phyloP scores from a whole-genome alignment of 306 rosid species.

The Begonia peltatifolia region DNA sequence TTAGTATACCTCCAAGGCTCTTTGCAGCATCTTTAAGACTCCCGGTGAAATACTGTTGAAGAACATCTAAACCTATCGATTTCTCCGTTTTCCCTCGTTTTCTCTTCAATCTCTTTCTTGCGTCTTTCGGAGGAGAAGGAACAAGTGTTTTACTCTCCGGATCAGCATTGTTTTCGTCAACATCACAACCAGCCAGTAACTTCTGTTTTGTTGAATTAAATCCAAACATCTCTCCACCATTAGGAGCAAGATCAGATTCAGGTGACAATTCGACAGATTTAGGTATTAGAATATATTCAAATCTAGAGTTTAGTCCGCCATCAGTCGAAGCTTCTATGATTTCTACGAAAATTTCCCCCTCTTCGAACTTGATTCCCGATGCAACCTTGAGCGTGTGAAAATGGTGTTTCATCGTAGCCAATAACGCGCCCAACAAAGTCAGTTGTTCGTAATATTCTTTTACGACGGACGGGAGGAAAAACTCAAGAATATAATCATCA shows the following conservation, averaged over 20 bases:
- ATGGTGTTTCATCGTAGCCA: conserved; percentile 52
- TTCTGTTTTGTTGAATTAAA: conserved; percentile 20
- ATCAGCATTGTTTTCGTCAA: conserved; percentile 17
- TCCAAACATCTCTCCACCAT: conserved; percentile 24
- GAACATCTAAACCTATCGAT: conserved; percentile 54
- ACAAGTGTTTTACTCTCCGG: conserved; percentile 15
- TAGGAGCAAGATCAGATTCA: conserved; percentile 17
- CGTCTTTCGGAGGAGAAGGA: conserved; percentile 20
- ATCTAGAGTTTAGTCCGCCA: conserved; percentile 26
- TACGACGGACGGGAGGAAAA: conserved; percentile 49
- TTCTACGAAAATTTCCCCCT: conserved; percentile 30
- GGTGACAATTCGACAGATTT: conserved; percentile 18
- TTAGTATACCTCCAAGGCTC: conserved; percentile 63
- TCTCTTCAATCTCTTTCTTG: conserved; percentile 35
- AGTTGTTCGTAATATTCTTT: conserved; percentile 28
- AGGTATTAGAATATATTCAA: conserved; percentile 28
- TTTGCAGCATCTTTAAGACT: conserved; percentile 85
- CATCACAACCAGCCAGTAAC: conserved; percentile 10
- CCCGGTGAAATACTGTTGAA: conserved; percentile 61
- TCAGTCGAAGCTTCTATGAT: conserved; percentile 28
- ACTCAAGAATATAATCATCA: conserved; percentile 64
- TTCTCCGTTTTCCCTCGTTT: conserved; percentile 83
- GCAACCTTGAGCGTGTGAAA: conserved; percentile 58
- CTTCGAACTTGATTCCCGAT: conserved; percentile 38
- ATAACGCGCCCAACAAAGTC: conserved; percentile 35